Base-by-base conservation (phyloP, 2,329 filamentous ascomycete species). In the Fusarium brevicatenulatum region DNA sequence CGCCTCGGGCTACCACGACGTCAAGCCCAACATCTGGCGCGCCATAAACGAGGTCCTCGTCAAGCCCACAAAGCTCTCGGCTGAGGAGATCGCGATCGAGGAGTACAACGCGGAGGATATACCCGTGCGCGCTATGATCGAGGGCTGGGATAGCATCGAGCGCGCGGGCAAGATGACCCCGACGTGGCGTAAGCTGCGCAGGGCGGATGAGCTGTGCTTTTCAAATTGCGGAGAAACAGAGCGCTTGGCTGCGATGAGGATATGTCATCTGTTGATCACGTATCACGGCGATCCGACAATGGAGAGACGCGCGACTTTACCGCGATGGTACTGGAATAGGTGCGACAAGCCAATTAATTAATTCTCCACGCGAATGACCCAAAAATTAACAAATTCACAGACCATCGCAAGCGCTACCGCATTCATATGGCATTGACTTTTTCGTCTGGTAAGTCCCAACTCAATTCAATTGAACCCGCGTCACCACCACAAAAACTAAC, bases 361-460 rank as follows among this genome's bases (percentile, higher is more conserved):
- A 9, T 2, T 1, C 10, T 3, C 16, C 15, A 5, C 12, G 8
- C 15, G 2, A 30, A 28, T 28, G 34, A 4, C 15, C 4, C n/a
- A 7, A 9, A 13, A 5, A 12, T 59, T 76, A 30, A 76, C 40
- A 9, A 2, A 4, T 7, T 0, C 3, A 3, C 16, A 80, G 79
- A 25, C 79, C 79, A 3, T 79, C 78, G 12, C 78, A 80, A 57
- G 53, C 64, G 1, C 39, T 80, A 2, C 70, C 78, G 3, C 79
- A 80, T 13, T 76, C 79, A 1, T 78, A 78, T 30, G 79, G 76
- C 4, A 79, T 80, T 13, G 79, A 80, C 64, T 80, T 78, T 42
- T 79, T 80, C 8, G 77, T 78, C 30, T 80, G 79, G 78, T 78
- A 73, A 21, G 73, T 53, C 3, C 4, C 16, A n/a, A 5, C 5